Base-by-base conservation (phyloP, 345 rosid species). In the Barbarea vulgaris region DNA sequence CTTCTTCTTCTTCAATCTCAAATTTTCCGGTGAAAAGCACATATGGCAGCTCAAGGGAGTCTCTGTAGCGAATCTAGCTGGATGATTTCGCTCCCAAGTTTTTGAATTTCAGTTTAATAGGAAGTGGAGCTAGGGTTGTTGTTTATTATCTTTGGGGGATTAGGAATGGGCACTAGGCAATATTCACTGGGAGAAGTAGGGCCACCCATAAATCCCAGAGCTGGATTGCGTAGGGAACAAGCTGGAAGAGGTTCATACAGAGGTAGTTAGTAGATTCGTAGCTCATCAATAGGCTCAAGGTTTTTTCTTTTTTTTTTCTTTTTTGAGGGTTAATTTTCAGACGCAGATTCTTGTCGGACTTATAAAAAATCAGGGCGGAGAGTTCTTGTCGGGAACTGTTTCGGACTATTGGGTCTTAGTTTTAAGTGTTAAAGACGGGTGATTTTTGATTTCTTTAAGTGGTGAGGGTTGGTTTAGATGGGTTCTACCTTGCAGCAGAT, bases 201-300 rank as follows among this genome's bases (percentile, higher is more conserved):
- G 72, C 98, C 93, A 68, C 94, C 94, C 58, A 83, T 89, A 83
- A 93, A 93, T 69, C 87, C 86, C 46, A 83, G 93, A 66, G 95
- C 97, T 12, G 97, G 93, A 67, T 83, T 93, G 72, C 79, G 96
- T 83, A 89, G 92, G 53, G 87, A 93, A 53, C 97, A 93, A 80
- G 98, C 98, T 5, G 98, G 98, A 21, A 81, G 98, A 89, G 97
- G 98, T 64, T 91, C 97, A 15, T 93, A 93, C 75, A 82, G 98
- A 78, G 98, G 94, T 72, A 89, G 98, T 75, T 93, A 93, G 97
- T 79, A 33, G 41, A 50, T 77, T 64, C 42, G 39, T 61, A 5
- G 41, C n/a, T 55, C 5, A 47, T 73, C 66, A 57, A 12, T 42
- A 15, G 14, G 25, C 37, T 15, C 55, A 51, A 67, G 50, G 10